A percentile compares a stretch with the other conserved stretches of the same genome.
Conservation (phyloP, 2,329 filamentous ascomycete genomes). For the Hypocrella siamensis region DNA sequence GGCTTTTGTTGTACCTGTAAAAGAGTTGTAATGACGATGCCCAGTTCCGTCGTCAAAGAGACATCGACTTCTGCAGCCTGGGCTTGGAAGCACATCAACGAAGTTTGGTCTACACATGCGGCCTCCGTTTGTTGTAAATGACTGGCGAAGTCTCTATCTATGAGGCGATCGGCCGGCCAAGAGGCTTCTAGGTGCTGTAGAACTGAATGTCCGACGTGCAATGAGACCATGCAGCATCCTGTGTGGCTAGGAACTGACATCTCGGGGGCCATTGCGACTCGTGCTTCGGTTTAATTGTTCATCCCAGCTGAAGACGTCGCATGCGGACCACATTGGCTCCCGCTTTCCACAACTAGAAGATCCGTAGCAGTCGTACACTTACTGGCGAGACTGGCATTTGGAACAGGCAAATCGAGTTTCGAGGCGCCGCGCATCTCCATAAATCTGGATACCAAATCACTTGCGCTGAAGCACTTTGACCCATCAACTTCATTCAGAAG, state of each 20-base stretch:
- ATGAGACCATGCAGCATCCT: constrained; percentile 32
- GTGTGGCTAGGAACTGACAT: constrained; percentile 5
- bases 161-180: constrained; percentile 32
- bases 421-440: constrained; percentile 3
- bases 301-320: background rate
- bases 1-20: constrained; percentile 58
- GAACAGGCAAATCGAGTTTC: too few species aligned
- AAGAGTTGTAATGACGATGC: constrained; percentile 54
- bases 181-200: constrained; percentile 31
- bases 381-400: too few species aligned
- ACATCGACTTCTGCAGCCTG: constrained; percentile 53
- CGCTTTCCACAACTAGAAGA: too few species aligned
- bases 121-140: constrained; percentile 9
- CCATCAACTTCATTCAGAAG: background rate
- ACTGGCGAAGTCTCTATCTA: constrained; percentile 41
- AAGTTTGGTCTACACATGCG: constrained; percentile 11
- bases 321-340: too few species aligned
- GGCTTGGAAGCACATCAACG: constrained; percentile 1
- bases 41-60: constrained; percentile 50
- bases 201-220: constrained; percentile 28
- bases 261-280: constrained; percentile 5
- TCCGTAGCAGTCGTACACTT: too few species aligned
- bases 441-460: constrained; percentile 2
- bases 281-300: background rate
- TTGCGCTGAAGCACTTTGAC: background rate